Evolutionary conservation across 176 grass and related monocot genomes (phyloP).

Genomic region (Aegilops bicornis): DNA sequence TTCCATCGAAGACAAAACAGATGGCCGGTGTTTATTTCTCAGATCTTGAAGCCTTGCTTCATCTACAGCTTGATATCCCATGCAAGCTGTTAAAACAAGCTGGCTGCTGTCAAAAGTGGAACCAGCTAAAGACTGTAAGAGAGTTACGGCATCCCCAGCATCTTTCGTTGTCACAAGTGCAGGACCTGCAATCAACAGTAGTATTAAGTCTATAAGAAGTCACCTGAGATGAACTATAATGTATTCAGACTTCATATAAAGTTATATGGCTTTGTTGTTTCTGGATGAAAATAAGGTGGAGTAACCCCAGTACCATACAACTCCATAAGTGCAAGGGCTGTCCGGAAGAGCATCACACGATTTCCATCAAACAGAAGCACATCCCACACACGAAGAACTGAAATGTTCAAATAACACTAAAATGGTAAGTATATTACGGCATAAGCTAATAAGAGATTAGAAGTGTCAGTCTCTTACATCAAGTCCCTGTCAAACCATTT

Average conservation of each 20-base stretch:
- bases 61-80: constrained; percentile 90
- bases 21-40: constrained; percentile 83
- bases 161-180: constrained; percentile 95
- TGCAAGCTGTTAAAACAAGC: constrained; percentile 96
- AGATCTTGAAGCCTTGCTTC: constrained; percentile 79
- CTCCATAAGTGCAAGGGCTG: constrained; percentile 92
- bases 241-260: constrained; percentile 1
- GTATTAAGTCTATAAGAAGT: constrained; percentile 18
- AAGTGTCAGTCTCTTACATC: background rate
- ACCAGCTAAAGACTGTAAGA: constrained; percentile 90
- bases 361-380: constrained; percentile 95
- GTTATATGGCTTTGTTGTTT: background rate
- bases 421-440: constrained; percentile 23
- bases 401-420: constrained; percentile 44
- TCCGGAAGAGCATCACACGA: constrained; percentile 88
- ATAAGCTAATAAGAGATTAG: constrained; percentile 8
- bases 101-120: constrained; percentile 99
- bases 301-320: constrained; percentile 77
- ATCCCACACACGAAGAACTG: constrained; percentile 99
- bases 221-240: constrained; percentile 3
- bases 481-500: background rate
- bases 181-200: constrained; percentile 58
- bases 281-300: constrained; percentile 29
- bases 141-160: constrained; percentile 96
- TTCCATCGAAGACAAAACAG: constrained; percentile 90